These are phyloP conservation scores for Pythium folliculosum DNA, from an alignment of 352 stramenopile genomes.

Conservation along the genomic window DNA sequence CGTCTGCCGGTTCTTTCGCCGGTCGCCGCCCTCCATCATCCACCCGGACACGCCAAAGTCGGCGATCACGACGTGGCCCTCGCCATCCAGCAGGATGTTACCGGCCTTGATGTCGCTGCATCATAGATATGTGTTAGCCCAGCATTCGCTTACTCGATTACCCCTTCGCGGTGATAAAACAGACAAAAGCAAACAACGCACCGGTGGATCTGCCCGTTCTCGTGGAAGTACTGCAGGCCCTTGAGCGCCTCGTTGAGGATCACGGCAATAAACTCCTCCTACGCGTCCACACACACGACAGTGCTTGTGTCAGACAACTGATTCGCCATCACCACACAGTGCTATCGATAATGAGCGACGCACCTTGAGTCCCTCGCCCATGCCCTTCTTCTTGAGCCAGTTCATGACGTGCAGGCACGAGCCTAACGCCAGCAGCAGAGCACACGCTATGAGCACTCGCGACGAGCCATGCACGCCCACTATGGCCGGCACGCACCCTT, in stretches of 20 bases:
- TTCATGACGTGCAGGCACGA: constrained; percentile 98
- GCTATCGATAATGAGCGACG: no score
- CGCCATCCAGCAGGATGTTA: constrained; percentile 95
- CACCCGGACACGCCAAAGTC: constrained; percentile 99
- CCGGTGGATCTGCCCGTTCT: constrained; percentile 98
- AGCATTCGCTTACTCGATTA: constrained; percentile 47
- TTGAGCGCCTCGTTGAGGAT: constrained; percentile 97
- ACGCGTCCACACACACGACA: constrained; percentile 12
- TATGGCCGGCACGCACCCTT: constrained; percentile 72
- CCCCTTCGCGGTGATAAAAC: background rate
- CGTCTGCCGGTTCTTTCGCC: constrained; percentile 94
- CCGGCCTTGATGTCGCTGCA: constrained; percentile 96
- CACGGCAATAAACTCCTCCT: constrained; percentile 96
- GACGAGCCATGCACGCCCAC: background rate
- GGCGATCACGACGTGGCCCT: constrained; percentile 96
- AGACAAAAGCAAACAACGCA: constrained; percentile 10
- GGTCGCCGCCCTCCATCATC: constrained; percentile 95
- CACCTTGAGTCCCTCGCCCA: constrained; percentile 84
- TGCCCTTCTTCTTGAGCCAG: constrained; percentile 88
- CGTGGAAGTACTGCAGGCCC: constrained; percentile 98
- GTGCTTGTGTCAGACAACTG: background rate
- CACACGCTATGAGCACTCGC: constrained; percentile 6
- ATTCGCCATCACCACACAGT: background rate
- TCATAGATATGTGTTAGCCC: background rate
- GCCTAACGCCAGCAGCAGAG: constrained; percentile 32